These are phyloP conservation scores for Gossypium aridum DNA, from an alignment of 441 rosid species.

Conservation along the genomic window DNA sequence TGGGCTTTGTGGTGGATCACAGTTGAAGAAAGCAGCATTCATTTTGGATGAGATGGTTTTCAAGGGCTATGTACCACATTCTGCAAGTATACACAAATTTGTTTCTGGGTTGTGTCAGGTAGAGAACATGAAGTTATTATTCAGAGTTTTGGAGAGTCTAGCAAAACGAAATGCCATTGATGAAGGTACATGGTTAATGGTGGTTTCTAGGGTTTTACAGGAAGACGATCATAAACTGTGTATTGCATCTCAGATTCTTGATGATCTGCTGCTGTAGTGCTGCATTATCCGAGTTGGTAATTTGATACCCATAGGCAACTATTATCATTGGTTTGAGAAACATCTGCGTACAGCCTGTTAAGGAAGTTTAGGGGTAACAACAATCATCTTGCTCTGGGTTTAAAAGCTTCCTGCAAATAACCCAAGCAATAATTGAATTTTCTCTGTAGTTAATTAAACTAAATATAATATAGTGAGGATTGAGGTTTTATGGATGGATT, in stretches of 20 bases:
- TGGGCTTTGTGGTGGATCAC: constrained; percentile 40
- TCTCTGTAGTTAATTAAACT: no score
- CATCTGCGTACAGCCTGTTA: no score
- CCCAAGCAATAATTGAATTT: no score
- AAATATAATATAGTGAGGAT: no score
- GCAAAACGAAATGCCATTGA: constrained; percentile 30
- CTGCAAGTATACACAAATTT: constrained; percentile 26
- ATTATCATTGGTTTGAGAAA: no score
- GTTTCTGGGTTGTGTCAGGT: constrained; percentile 35
- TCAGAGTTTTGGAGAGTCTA: constrained; percentile 33
- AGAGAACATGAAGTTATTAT: constrained; percentile 31
- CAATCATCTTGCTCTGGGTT: no score
- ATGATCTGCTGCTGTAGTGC: constrained; percentile 8
- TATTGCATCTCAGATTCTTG: constrained; percentile 17
- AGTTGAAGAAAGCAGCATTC: constrained; percentile 43
- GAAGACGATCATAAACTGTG: constrained; percentile 14
- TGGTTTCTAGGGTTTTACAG: constrained; percentile 25
- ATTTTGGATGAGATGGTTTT: constrained; percentile 77
- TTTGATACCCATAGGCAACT: no score
- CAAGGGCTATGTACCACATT: constrained; percentile 54
- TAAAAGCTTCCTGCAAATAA: no score
- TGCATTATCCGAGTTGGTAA: background rate
- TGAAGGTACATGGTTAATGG: constrained; percentile 36
- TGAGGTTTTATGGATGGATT: no score
- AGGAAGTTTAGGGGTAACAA: no score